Percentiles rank a stretch among this genome's conserved stretches.
Conservation (phyloP, 306 rosid genomes). For the Cucumis cinereus region DNA sequence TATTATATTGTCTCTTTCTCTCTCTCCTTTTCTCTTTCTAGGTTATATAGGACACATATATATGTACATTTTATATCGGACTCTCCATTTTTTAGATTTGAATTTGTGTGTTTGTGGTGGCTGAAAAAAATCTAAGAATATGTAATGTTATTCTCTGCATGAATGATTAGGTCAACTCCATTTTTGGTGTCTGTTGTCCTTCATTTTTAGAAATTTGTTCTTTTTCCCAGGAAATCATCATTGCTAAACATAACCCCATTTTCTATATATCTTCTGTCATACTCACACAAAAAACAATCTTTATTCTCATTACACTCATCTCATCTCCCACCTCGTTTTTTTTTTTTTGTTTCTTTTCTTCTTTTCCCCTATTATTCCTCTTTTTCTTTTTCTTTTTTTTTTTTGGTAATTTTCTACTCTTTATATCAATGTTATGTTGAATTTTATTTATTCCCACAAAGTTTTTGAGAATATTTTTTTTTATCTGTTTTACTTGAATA, state of each 20-base stretch:
- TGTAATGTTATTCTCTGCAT: background rate
- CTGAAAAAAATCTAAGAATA: background rate
- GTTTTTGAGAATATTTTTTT: too few species aligned
- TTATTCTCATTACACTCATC: background rate
- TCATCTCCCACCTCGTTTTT: background rate
- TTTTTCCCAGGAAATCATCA: background rate
- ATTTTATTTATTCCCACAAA: background rate
- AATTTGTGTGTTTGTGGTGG: background rate
- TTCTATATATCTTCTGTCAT: background rate
- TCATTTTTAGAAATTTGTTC: background rate
- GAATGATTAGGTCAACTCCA: constrained; percentile 9
- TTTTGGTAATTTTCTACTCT: background rate
- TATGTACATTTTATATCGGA: background rate
- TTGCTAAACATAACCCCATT: background rate
- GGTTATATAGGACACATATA: background rate
- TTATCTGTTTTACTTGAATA: background rate
- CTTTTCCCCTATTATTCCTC: too few species aligned
- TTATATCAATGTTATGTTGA: background rate
- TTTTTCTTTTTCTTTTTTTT: too few species aligned
- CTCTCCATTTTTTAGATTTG: background rate
- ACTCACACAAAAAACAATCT: background rate
- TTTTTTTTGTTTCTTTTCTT: background rate
- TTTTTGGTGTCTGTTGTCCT: constrained; percentile 2
- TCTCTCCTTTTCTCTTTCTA: background rate
- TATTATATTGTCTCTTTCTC: background rate